These are phyloP conservation scores for Phytophthora meadii DNA, from an alignment of 352 stramenopile species.

Conservation along the genomic window DNA sequence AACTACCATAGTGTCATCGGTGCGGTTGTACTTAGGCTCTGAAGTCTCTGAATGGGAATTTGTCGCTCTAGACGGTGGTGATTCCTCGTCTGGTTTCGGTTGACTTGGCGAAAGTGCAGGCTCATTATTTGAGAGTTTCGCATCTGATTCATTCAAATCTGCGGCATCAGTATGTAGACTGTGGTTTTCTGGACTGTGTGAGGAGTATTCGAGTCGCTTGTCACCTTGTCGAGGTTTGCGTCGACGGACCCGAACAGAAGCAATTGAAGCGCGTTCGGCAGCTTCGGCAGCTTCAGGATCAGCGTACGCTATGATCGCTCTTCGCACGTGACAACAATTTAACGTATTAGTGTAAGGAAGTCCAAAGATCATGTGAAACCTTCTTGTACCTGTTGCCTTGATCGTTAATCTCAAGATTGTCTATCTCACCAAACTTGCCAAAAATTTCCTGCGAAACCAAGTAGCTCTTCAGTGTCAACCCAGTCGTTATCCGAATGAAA, in stretches of 20 bases:
- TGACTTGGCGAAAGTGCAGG: neutral
- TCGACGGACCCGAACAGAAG: conserved; percentile 33
- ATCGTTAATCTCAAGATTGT: conserved; percentile 35
- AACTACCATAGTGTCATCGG: conserved; percentile 26
- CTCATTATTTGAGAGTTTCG: neutral
- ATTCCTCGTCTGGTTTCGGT: conserved; percentile 5
- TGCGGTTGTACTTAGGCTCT: neutral
- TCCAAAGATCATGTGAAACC: neutral
- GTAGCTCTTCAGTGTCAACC: neutral
- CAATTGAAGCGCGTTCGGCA: conserved; percentile 28
- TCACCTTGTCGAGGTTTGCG: conserved; percentile 35
- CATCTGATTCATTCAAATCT: neutral
- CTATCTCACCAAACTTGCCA: conserved; percentile 35
- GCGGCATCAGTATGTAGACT: neutral
- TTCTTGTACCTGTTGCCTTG: conserved; percentile 33
- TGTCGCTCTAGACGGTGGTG: too few species aligned
- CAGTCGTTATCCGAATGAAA: neutral
- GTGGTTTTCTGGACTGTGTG: conserved; percentile 4
- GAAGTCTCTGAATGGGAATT: neutral
- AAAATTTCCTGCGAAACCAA: conserved; percentile 35
- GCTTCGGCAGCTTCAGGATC: conserved; percentile 22
- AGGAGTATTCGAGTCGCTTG: conserved; percentile 21
- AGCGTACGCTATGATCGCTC: conserved; percentile 46
- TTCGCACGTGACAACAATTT: neutral
- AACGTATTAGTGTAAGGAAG: too few species aligned